These are phyloP conservation scores for Incumbomyces lentus DNA, from an alignment of 2,329 filamentous ascomycete genomes.

Conservation along the genomic window DNA sequence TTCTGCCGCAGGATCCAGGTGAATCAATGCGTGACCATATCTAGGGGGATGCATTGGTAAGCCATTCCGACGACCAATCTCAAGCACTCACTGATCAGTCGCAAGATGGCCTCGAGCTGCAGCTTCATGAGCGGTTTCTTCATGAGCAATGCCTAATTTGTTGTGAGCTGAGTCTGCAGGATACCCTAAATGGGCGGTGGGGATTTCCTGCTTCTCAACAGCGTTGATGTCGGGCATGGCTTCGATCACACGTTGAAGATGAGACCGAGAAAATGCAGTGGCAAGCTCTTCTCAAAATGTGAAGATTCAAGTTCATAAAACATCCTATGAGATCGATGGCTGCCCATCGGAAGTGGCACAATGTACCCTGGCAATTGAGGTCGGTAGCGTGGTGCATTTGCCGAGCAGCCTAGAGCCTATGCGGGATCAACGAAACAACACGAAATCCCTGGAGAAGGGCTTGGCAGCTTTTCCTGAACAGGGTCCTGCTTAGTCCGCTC, in stretches of 20 bases:
- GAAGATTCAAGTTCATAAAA: too few species aligned
- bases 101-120: conserved; percentile 38
- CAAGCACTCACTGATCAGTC: conserved; percentile 35
- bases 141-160: conserved; percentile 8
- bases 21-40: conserved; percentile 41
- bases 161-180: conserved; percentile 1
- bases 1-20: conserved; percentile 50
- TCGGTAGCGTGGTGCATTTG: too few species aligned
- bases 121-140: conserved; percentile 24
- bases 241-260: background rate
- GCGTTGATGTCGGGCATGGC: conserved; percentile 6
- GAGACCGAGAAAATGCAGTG: background rate
- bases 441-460: too few species aligned
- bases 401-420: too few species aligned
- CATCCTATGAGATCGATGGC: too few species aligned
- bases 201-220: conserved; percentile 5
- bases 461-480: too few species aligned
- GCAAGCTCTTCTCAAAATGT: too few species aligned
- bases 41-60: conserved; percentile 20
- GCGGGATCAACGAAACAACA: too few species aligned
- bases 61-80: background rate
- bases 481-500: too few species aligned
- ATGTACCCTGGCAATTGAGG: too few species aligned
- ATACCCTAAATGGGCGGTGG: background rate
- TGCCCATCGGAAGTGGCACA: too few species aligned